Base-by-base conservation (phyloP, 169 alveolate genomes). In the Plasmodium relictum region DNA sequence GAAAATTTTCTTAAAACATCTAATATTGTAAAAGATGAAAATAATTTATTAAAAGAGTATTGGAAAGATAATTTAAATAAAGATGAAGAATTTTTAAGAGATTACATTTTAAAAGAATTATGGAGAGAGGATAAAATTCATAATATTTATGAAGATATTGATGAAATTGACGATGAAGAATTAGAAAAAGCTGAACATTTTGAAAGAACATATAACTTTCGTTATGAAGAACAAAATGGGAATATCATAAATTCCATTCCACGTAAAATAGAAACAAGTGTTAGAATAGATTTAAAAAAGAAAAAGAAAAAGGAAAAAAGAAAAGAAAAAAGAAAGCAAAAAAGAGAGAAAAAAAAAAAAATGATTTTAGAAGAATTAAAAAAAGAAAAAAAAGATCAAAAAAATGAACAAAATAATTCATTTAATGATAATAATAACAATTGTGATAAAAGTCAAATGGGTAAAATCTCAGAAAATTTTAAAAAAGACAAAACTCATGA, bases 1-100 rank as follows among this genome's bases (percentile, higher is more conserved):
- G 78, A 66, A 83, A 76, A 39, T 16, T 92, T 88, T 50, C 44
- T 80, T 48, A 73, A 45, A n/a, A 76, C 69, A 18, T 85, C 88
- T 24, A 48, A 10, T 12, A 58, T 20, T 12, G 20, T 71, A 7
- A 73, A 45, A 31, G 95, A 92, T 31, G 91, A 62, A 41, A 88
- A 85, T 24, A 73, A 73, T 20, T 68, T 73, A 72, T 42, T 86
- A 52, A 86, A 86, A 69, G 86, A 71, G 87, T 93, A 89, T 41
- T 37, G 92, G 68, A 71, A 76, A 58, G 93, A 92, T 83, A 65
- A 73, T 37, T 83, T 93, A 62, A 92, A 73, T 83, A 88, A 80
- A 54, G 94, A 93, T 83, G 96, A 93, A 52, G 94, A 93, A 83
- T 93, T 93, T 74, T 93, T 93, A 63, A 80, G 93, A 91, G 96